Conservation (phyloP, 2,329 filamentous ascomycete species). For the Nemania sp. region DNA sequence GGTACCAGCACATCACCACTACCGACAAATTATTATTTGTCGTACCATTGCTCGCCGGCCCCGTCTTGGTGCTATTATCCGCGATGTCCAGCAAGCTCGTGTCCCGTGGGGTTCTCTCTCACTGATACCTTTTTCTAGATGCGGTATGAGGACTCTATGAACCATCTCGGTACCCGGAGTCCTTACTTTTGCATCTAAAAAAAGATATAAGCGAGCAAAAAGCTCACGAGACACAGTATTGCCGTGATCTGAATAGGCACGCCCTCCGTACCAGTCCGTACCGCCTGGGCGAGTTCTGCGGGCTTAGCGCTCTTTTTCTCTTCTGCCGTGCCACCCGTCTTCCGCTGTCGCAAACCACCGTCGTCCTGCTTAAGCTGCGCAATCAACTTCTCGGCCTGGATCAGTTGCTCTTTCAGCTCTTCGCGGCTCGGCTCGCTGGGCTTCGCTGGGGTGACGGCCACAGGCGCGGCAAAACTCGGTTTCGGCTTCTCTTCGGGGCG, state of each 20-base stretch:
- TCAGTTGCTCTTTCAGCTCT: constrained; percentile 73
- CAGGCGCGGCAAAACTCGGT: constrained; percentile 42
- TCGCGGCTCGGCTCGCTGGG: constrained; percentile 51
- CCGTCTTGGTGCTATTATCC: not conserved
- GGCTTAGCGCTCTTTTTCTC: constrained; percentile 48
- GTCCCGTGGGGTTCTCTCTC: too few species aligned
- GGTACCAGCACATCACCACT: not conserved
- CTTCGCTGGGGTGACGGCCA: constrained; percentile 55
- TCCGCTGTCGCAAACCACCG: constrained; percentile 78
- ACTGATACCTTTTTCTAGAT: not conserved
- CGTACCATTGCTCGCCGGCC: constrained; percentile 5
- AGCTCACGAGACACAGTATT: constrained; percentile 82
- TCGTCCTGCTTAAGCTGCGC: constrained; percentile 67
- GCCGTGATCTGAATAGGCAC: constrained; percentile 88
- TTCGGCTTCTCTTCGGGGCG: constrained; percentile 37
- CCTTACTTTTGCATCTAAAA: constrained; percentile 63
- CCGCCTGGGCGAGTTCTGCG: constrained; percentile 58
- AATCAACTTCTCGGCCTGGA: constrained; percentile 75
- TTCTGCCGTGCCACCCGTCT: constrained; percentile 61
- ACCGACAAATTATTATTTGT: constrained; percentile 8
- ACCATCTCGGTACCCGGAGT: constrained; percentile 7
- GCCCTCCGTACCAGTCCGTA: constrained; percentile 65
- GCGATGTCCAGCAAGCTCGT: not conserved
- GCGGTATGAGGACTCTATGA: not conserved
- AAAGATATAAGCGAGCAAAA: constrained; percentile 93